Base-by-base conservation (phyloP, 1,284 basidiomycete species). In the Pseudozyma hubeiensis region DNA sequence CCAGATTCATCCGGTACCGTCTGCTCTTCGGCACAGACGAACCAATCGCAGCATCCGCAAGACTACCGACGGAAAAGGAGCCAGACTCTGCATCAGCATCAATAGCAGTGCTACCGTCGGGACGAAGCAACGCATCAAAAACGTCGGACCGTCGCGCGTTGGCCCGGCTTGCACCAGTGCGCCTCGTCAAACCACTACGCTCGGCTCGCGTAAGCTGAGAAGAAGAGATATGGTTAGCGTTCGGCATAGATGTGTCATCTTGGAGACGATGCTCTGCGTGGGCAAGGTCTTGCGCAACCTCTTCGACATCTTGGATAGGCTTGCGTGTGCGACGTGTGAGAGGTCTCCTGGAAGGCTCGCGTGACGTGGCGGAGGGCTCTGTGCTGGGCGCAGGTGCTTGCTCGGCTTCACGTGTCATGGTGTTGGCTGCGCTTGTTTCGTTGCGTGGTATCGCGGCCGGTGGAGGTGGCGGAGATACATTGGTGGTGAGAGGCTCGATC, bases 1-100 rank as follows among this genome's bases (percentile, higher is more conserved):
- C 76, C 47, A 78, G 50, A 33, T 75, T 60, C 73, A 73, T 71
- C 9, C 76, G 49, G 30, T 63, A 78, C 3, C 66, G 55, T 43
- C 67, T 51, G 47, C 73, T 75, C 14, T 50, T 48, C 3, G 68
- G 68, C 2, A 65, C 43, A 1, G 49, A 35, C 6, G 56, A 53
- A 4, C 33, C 53, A 16, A 45, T 34, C 7, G 31, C 43, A n/a
- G 46, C 43, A 17, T 39, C 24, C 37, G 31, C 17, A 14, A 24
- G 41, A 17, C n/a, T 44, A 14, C 13, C 57, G n/a, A 24, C 48
- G n/a, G 31, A 39, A 1, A 51, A 40, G 16, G 40, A 53, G 4
- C 17, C 41, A 9, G 31, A 37, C 11, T 16, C 45, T 6, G 19
- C 40, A 7, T 8, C 47, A 8, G 10, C 34, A 1, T 16, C 43